Percentiles rank a stretch among this genome's conserved stretches.
phyloP scores from a whole-genome alignment of 192 early-diverging fungal genomes.

The Rhizophlyctis rosea region DNA sequence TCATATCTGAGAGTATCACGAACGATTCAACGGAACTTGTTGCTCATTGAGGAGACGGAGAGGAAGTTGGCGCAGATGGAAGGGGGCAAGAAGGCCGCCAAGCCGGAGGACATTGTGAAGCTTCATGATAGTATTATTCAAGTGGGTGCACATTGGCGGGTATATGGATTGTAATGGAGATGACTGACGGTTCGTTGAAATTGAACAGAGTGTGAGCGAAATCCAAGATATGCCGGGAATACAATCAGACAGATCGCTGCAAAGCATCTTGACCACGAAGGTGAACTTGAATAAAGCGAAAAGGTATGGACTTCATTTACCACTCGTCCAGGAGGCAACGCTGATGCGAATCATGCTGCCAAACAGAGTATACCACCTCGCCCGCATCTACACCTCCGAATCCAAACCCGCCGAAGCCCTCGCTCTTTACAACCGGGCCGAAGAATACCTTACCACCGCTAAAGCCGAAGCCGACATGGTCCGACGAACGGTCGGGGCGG shows the following conservation, averaged over 20 bases:
- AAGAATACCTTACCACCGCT: conserved; percentile 46
- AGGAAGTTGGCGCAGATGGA: conserved; percentile 17
- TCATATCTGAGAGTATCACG: conserved; percentile 49
- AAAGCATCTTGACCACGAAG: conserved; percentile 46
- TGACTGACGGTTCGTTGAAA: background rate
- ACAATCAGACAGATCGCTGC: conserved; percentile 41
- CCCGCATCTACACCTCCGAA: conserved; percentile 44
- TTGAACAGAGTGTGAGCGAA: conserved; percentile 45
- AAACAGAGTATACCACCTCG: conserved; percentile 47
- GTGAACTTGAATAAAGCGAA: conserved; percentile 54
- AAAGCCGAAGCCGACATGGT: conserved; percentile 33
- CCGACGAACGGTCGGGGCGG: background rate
- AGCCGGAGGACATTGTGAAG: conserved; percentile 62
- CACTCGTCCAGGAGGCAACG: background rate
- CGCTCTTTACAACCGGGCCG: conserved; percentile 58
- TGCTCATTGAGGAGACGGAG: conserved; percentile 44
- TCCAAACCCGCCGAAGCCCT: conserved; percentile 50
- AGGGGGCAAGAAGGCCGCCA: conserved; percentile 36
- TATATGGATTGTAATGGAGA: conserved; percentile 29
- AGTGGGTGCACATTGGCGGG: conserved; percentile 29
- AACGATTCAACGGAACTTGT: conserved; percentile 58
- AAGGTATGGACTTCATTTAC: conserved; percentile 38
- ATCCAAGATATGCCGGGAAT: conserved; percentile 56
- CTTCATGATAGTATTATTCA: conserved; percentile 61
- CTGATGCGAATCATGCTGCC: background rate